phyloP scores from a whole-genome alignment of 1,284 basidiomycete species.

The Puccinia horiana region DNA sequence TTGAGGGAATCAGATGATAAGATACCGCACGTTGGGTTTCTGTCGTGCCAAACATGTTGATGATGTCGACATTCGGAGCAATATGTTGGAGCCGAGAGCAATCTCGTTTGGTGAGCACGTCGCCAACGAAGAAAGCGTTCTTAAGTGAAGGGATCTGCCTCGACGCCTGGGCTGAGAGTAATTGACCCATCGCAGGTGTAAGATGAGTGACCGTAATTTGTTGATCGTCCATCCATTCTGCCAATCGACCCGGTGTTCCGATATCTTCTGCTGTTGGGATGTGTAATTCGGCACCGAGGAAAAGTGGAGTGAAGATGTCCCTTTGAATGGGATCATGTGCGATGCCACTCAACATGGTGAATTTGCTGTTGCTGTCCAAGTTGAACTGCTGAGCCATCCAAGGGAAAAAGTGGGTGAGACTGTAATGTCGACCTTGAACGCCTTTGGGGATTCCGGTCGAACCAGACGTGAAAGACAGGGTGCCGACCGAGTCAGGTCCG shows the following conservation, averaged over 20 bases:
- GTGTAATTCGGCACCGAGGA: constrained; percentile 92
- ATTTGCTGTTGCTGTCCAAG: constrained; percentile 74
- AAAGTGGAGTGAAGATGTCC: constrained; percentile 98
- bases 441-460: constrained; percentile 98
- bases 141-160: constrained; percentile 79
- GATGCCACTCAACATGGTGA: constrained; percentile 98
- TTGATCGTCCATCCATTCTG: constrained; percentile 96
- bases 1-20: constrained; percentile 89
- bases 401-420: constrained; percentile 98
- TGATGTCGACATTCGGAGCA: constrained; percentile 86
- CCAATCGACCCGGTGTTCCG: constrained; percentile 90
- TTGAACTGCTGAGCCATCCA: constrained; percentile 96
- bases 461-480: constrained; percentile 94
- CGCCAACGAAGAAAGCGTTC: constrained; percentile 99
- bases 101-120: constrained; percentile 96
- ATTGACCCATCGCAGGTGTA: constrained; percentile 98
- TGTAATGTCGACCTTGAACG: constrained; percentile 90
- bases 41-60: constrained; percentile 99
- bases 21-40: constrained; percentile 99
- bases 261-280: constrained; percentile 98
- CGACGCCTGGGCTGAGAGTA: constrained; percentile 92
- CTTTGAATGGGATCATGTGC: constrained; percentile 99
- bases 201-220: constrained; percentile 90
- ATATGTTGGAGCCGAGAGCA: constrained; percentile 92
- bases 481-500: constrained; percentile 93